These are phyloP conservation scores for Xylaria castorea DNA, from an alignment of 495 filamentous ascomycete genomes.

Conservation along the genomic window DNA sequence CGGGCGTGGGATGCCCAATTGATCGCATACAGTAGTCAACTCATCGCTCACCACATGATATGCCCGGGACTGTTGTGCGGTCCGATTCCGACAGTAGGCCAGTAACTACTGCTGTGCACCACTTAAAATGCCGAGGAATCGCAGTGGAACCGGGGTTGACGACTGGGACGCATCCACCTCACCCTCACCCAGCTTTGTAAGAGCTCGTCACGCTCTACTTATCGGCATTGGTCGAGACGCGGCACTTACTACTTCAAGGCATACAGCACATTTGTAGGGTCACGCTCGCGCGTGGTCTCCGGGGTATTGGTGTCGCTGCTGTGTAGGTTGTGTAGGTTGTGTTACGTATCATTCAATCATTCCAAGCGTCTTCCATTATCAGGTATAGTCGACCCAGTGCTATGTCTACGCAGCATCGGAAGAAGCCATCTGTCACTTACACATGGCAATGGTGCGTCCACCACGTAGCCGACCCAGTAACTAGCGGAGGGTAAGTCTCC, in stretches of 20 bases:
- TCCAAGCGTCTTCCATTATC: not conserved
- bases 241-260: conserved; percentile 23
- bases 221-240: conserved; percentile 22
- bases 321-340: conserved; percentile 10
- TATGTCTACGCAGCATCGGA: not conserved
- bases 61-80: conserved; percentile 20
- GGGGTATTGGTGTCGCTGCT: not conserved
- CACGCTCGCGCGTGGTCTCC: conserved; percentile 4
- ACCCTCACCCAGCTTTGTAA: conserved; percentile 4
- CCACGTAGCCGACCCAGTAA: conserved; percentile 15
- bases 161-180: conserved; percentile 12
- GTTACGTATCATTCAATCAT: conserved; percentile 18
- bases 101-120: conserved; percentile 4
- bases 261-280: conserved; percentile 4
- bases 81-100: conserved; percentile 15
- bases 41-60: conserved; percentile 15
- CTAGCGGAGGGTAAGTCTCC: conserved; percentile 2
- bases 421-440: conserved; percentile 27
- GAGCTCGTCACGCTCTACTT: conserved; percentile 18
- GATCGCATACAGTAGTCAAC: not conserved
- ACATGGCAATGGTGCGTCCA: conserved; percentile 10
- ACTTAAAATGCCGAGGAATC: conserved; percentile 13
- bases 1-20: conserved; percentile 7
- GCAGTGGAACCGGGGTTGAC: conserved; percentile 5
- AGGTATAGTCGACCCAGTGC: not conserved